phyloP scores from a whole-genome alignment of 805 yeast genomes.

The Ogataea ganodermae region DNA sequence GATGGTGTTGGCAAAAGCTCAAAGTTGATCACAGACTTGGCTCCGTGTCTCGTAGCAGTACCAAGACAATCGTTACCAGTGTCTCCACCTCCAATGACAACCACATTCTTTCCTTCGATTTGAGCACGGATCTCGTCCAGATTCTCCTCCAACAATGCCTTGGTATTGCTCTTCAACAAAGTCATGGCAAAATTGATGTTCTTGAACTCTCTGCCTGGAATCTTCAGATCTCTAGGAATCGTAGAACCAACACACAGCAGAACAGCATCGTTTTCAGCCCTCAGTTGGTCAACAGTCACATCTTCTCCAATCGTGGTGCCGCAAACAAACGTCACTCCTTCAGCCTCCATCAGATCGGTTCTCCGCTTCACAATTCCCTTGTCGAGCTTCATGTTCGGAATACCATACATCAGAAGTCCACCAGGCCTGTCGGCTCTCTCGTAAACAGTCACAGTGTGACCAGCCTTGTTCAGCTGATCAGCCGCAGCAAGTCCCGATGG shows the following conservation, averaged over 20 bases:
- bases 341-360: conserved; percentile 84
- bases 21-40: conserved; percentile 89
- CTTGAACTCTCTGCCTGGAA: conserved; percentile 89
- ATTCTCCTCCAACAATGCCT: conserved; percentile 80
- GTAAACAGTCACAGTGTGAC: conserved; percentile 87
- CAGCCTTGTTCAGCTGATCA: conserved; percentile 95
- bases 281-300: conserved; percentile 68
- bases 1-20: conserved; percentile 95
- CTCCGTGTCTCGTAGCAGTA: conserved; percentile 96
- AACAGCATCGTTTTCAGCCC: conserved; percentile 73
- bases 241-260: conserved; percentile 93
- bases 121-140: conserved; percentile 73
- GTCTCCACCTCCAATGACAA: conserved; percentile 99
- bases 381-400: conserved; percentile 98
- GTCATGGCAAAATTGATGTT: conserved; percentile 96
- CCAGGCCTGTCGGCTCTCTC: conserved; percentile 96
- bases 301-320: conserved; percentile 85
- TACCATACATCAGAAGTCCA: conserved; percentile 97
- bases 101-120: conserved; percentile 83
- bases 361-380: conserved; percentile 91
- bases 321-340: conserved; percentile 80
- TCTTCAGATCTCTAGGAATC: conserved; percentile 90
- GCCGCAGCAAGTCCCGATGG: conserved; percentile 98
- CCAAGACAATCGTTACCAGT: conserved; percentile 99
- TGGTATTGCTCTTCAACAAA: conserved; percentile 82